Evolutionary conservation across 352 stramenopile genomes (phyloP).

Genomic region (Globisporangium mamillatum): DNA sequence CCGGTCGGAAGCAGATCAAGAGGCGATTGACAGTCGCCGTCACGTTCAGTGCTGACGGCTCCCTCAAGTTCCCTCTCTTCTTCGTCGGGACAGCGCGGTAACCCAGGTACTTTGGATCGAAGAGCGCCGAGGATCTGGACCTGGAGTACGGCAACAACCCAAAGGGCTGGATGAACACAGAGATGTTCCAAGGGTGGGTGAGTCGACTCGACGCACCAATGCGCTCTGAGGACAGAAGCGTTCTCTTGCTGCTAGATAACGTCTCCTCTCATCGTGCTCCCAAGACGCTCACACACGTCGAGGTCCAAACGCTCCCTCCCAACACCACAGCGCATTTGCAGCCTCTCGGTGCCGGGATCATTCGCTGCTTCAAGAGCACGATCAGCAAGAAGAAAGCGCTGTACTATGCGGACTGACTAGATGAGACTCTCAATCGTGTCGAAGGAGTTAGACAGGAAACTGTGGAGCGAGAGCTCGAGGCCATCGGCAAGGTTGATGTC

Average conservation of each 20-base stretch:
- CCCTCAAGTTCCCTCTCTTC: not conserved
- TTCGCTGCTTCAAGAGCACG: slow-evolving; percentile 4
- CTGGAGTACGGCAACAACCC: not conserved
- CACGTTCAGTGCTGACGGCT: slow-evolving; percentile 4
- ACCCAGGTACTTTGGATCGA: not conserved
- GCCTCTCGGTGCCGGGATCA: slow-evolving; percentile 25
- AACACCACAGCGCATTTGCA: slow-evolving; percentile 4
- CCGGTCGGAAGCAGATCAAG: slow-evolving; percentile 1
- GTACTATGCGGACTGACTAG: slow-evolving; percentile 4
- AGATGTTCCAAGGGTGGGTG: not conserved
- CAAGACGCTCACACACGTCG: not conserved
- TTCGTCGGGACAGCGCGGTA: not conserved
- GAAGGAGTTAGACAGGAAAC: not conserved
- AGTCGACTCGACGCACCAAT: not conserved
- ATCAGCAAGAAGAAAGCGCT: slow-evolving; percentile 4
- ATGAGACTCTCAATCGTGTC: slow-evolving; percentile 1
- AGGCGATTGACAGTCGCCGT: slow-evolving; percentile 2
- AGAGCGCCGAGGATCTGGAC: not conserved
- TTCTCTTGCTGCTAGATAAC: slow-evolving; percentile 4
- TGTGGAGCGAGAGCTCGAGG: slow-evolving; percentile 2
- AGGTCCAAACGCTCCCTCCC: not conserved
- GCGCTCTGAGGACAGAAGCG: not conserved
- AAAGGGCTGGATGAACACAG: slow-evolving; percentile 7
- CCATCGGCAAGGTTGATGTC: not conserved
- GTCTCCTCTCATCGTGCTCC: slow-evolving; percentile 1